phyloP scores from a whole-genome alignment of 176 grass and related monocot genomes.

The Echinochloa phyllopogon region DNA sequence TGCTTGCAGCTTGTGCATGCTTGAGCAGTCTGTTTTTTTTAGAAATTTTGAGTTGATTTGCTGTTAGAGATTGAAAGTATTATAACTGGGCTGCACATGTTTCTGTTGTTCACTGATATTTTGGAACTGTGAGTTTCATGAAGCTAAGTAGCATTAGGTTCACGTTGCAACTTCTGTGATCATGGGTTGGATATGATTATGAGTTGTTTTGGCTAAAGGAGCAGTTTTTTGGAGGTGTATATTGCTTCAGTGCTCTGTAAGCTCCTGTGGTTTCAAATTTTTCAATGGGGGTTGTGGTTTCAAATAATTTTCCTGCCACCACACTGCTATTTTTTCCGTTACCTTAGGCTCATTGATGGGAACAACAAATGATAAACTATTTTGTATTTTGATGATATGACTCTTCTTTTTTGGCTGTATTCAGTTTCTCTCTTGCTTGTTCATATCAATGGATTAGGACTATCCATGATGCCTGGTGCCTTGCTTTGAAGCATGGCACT shows the following conservation, averaged over 20 bases:
- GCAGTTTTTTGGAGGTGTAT: neutral
- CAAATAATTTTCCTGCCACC: neutral
- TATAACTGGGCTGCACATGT: neutral
- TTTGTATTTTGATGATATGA: neutral
- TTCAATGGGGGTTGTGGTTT: neutral
- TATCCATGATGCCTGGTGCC: neutral
- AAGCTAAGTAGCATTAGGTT: neutral
- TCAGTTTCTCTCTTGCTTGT: neutral
- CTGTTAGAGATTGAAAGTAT: neutral
- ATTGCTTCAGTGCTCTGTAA: slow-evolving; percentile 8
- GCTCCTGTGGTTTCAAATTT: too few species aligned
- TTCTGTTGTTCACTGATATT: neutral
- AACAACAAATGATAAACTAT: neutral
- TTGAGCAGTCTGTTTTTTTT: neutral
- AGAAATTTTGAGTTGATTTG: neutral
- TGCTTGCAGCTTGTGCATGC: neutral
- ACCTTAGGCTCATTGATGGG: neutral
- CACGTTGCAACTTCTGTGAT: neutral
- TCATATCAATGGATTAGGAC: neutral
- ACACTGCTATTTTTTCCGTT: neutral
- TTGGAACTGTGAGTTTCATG: neutral
- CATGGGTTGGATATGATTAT: neutral
- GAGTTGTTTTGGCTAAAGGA: neutral
- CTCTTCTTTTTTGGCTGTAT: neutral
- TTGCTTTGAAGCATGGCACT: neutral